Conservation (phyloP, 176 grass and related monocot genomes). For the Oryza meyeriana region DNA sequence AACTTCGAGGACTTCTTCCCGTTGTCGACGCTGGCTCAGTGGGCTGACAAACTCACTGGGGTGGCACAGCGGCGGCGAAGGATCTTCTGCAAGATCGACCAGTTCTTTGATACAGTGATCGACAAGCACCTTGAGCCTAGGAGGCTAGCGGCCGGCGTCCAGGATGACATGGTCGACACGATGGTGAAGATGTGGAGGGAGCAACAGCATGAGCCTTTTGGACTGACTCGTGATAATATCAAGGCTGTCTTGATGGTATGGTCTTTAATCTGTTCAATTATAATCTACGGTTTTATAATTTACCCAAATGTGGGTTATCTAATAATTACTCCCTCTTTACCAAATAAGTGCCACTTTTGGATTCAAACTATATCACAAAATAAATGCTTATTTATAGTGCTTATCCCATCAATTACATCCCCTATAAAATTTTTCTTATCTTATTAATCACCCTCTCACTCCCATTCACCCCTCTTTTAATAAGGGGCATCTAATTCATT, state of each 20-base stretch:
- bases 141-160: background rate
- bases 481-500: no score
- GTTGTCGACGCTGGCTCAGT: background rate
- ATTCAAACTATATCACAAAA: no score
- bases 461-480: no score
- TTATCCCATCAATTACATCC: no score
- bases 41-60: constrained; percentile 28
- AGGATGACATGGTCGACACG: constrained; percentile 51
- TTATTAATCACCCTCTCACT: no score
- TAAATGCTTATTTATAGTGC: no score
- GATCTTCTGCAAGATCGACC: constrained; percentile 30
- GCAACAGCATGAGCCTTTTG: background rate
- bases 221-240: constrained; percentile 29
- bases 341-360: no score
- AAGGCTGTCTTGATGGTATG: constrained; percentile 45
- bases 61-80: background rate
- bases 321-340: no score
- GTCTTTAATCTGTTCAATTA: no score
- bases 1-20: constrained; percentile 55
- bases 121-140: constrained; percentile 34
- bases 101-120: constrained; percentile 40
- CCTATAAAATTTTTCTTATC: no score
- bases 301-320: no score
- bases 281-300: no score
- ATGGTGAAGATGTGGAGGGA: constrained; percentile 51